Conservation (phyloP, 2,329 filamentous ascomycete species). For the Penicillium concentricum region DNA sequence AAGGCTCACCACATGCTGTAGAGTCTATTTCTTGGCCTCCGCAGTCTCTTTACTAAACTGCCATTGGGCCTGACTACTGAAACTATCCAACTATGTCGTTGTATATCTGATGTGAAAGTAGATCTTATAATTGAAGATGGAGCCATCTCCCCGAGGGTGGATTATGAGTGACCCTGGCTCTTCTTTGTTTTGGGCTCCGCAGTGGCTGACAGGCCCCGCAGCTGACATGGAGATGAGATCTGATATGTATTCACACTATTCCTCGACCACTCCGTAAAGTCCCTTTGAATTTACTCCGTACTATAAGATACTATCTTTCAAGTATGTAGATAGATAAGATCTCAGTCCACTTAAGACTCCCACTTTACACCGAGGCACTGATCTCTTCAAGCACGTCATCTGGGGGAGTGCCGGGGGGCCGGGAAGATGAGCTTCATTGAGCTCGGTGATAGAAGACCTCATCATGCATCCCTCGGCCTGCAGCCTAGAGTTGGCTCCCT, state of each 20-base stretch:
- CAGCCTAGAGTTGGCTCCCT: neutral
- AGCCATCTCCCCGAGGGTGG: constrained; percentile 2
- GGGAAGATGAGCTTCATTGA: neutral
- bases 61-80: neutral
- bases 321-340: neutral
- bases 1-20: neutral
- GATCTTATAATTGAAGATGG: constrained; percentile 8
- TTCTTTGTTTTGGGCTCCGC: constrained; percentile 10
- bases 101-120: neutral
- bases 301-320: neutral
- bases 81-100: neutral
- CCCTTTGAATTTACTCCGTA: neutral
- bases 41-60: neutral
- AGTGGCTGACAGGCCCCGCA: constrained; percentile 10
- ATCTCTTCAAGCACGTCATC: constrained; percentile 17
- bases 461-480: constrained; percentile 10
- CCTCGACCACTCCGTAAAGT: neutral
- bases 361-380: neutral
- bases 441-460: constrained; percentile 10
- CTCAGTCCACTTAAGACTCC: neutral
- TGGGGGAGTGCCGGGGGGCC: neutral
- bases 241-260: neutral
- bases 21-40: neutral
- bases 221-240: constrained; percentile 5
- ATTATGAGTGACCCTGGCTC: constrained; percentile 7